Evolutionary conservation across 2,329 filamentous ascomycete genomes (phyloP), one percentile per base, ranked within the genome.

Genomic region (Pseudocercospora ulei): DNA sequence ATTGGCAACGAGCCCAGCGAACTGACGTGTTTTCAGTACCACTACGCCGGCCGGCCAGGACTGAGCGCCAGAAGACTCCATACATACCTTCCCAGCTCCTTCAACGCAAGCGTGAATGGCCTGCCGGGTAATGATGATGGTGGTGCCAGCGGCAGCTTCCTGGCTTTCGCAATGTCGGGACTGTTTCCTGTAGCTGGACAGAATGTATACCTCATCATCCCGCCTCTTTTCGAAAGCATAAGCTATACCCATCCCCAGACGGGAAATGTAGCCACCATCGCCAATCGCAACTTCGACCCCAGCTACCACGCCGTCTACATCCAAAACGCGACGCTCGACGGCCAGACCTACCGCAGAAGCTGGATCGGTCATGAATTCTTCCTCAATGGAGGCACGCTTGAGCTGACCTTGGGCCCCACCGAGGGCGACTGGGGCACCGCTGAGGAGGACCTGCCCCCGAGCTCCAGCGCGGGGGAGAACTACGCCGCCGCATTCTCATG

Each of bases 1-100:
- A 66, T 66, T 13, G 62, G 63, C 6, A 65, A 66, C 16, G 64
- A 66, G 41, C 64, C 63, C 1, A 59, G 62, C 7, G 65, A 65
- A 40, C 48, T 66, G 5, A 65, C 62, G 2, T 61, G 65, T 1
- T 65, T 62, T 30, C 57, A 64, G 47, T 62, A 64, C 16, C 64
- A 66, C 40, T 66, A 64, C 41, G 63, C 62, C 1, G 62, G 63
- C 0, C 48, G 62, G 3, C 64, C 63, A 1, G 63, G 47, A 2
- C 43, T 42, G n/a, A 46, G 44, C n/a, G 29, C 46, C 4, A 38
- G 40, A n/a, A 27, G 48, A 11, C 22, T 51, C 2, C 48, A 49
- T 17, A 48, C 41, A 2, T 51, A 50, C 22, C 48, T 53, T 14
- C 50, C 50, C 1, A 37, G 40, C 7, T 40, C 29, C 1, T 53